Conservation (phyloP, 306 rosid species). For the Gillenia trifoliata region DNA sequence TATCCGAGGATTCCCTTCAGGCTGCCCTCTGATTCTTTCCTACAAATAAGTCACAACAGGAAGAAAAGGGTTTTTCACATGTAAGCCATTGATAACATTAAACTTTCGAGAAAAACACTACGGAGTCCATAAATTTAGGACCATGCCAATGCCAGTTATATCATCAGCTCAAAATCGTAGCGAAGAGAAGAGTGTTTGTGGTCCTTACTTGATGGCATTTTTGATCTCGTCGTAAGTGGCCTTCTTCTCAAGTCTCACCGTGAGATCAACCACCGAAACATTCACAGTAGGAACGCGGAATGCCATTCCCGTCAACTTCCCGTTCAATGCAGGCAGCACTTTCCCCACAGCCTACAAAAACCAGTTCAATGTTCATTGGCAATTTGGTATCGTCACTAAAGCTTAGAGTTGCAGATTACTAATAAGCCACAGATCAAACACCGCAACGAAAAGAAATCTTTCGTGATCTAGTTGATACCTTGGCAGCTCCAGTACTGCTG, state of each 20-base stretch:
- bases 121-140: neutral
- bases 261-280: constrained; percentile 92
- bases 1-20: constrained; percentile 79
- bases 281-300: constrained; percentile 85
- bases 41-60: constrained; percentile 2
- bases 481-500: constrained; percentile 96
- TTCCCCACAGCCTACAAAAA: constrained; percentile 74
- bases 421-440: neutral
- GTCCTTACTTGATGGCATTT: constrained; percentile 63
- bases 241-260: constrained; percentile 69
- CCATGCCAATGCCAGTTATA: neutral
- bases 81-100: constrained; percentile 15
- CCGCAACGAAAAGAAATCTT: too few relatives aligned
- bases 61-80: too few relatives aligned
- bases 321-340: constrained; percentile 73
- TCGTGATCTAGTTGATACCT: constrained; percentile 48
- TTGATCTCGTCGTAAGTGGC: constrained; percentile 78
- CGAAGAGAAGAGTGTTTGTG: neutral
- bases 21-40: constrained; percentile 81
- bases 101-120: neutral
- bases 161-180: neutral
- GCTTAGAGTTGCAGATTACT: too few relatives aligned
- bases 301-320: constrained; percentile 89
- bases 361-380: neutral
- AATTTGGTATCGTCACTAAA: too few relatives aligned